phyloP scores from a whole-genome alignment of 345 rosid genomes.

The Draba incana region DNA sequence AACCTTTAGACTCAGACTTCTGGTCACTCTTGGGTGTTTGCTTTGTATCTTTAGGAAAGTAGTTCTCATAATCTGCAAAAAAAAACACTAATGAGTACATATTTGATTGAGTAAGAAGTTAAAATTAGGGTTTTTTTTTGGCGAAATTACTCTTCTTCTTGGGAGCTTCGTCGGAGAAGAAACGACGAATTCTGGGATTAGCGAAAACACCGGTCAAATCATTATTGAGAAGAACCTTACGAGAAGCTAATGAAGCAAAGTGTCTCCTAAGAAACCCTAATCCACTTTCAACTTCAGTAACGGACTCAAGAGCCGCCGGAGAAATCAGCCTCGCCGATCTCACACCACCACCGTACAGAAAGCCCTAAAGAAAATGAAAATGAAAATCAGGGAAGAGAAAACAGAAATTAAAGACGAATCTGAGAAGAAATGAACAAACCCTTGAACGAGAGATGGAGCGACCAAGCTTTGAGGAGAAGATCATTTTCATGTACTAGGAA shows the following conservation, averaged over 20 bases:
- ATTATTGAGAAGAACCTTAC: constrained; percentile 38
- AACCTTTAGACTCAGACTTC: constrained; percentile 86
- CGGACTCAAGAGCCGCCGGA: constrained; percentile 18
- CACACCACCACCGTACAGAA: constrained; percentile 31
- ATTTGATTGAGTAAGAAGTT: too few species aligned
- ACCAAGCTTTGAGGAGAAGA: constrained; percentile 41
- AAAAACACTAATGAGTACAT: neutral
- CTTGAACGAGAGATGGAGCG: constrained; percentile 42
- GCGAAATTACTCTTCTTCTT: constrained; percentile 50
- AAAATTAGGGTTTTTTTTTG: too few species aligned
- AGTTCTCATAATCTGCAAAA: constrained; percentile 82
- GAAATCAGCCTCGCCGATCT: constrained; percentile 38
- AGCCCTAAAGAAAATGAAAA: neutral
- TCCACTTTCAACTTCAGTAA: constrained; percentile 44
- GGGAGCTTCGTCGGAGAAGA: constrained; percentile 77
- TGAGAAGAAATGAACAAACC: constrained; percentile 17
- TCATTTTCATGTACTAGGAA: constrained; percentile 26
- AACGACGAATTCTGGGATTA: constrained; percentile 60
- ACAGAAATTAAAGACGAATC: constrained; percentile 7
- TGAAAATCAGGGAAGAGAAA: neutral
- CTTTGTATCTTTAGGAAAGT: constrained; percentile 81
- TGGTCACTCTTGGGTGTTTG: constrained; percentile 75
- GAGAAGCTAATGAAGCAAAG: constrained; percentile 51
- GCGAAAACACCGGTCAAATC: constrained; percentile 63
- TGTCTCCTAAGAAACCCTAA: constrained; percentile 63